Conservation (phyloP, 257 asterid species). For the Solanum etuberosum region DNA sequence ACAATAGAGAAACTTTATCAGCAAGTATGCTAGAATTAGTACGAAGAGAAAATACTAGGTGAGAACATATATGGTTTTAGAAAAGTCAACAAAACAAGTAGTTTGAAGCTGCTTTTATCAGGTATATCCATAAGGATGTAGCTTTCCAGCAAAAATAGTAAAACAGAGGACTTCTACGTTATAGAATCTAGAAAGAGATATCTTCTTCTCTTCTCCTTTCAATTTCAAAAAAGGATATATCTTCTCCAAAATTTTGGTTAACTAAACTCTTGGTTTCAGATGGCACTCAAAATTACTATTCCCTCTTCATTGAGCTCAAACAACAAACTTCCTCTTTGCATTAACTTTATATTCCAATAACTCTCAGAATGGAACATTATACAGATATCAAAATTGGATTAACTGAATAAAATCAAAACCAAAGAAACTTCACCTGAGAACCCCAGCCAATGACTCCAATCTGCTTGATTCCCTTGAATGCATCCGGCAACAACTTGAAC, state of each 20-base stretch:
- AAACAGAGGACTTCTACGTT: background rate
- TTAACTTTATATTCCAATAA: background rate
- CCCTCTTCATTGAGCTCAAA: background rate
- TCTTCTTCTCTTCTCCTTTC: background rate
- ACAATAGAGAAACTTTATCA: background rate
- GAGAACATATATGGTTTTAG: background rate
- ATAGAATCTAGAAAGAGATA: background rate
- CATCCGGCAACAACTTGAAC: constrained; percentile 75
- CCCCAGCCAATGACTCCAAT: constrained; percentile 99
- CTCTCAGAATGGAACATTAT: background rate
- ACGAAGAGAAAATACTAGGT: background rate
- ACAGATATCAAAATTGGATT: background rate
- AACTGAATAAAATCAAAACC: background rate
- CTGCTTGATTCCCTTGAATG: constrained; percentile 91
- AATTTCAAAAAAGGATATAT: too few species aligned
- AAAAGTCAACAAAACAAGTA: background rate
- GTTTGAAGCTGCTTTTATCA: background rate
- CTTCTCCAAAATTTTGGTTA: background rate
- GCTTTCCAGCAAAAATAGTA: background rate
- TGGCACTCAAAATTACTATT: background rate
- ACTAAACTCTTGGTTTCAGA: background rate
- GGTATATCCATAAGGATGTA: background rate
- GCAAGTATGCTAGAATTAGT: background rate
- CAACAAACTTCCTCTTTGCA: background rate
- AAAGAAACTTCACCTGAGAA: constrained; percentile 50